phyloP scores from a whole-genome alignment of 805 yeast genomes.

The Cyberlindnera bimundalis region DNA sequence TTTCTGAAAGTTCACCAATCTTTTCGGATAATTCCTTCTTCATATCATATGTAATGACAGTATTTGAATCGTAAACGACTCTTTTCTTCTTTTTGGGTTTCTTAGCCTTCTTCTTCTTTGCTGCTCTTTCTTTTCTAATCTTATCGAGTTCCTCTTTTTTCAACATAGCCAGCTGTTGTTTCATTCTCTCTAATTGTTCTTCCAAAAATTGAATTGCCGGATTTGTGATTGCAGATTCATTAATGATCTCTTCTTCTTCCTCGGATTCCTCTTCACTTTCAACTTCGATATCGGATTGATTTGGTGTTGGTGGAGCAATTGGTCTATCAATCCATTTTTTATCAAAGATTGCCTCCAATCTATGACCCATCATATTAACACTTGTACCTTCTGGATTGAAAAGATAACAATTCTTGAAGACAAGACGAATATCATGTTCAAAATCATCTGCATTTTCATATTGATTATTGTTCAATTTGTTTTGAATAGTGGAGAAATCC shows the following conservation, averaged over 20 bases:
- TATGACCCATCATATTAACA: slow-evolving; percentile 92
- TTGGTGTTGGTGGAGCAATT: slow-evolving; percentile 44
- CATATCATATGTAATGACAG: slow-evolving; percentile 85
- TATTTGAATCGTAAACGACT: slow-evolving; percentile 22
- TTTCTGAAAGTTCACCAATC: slow-evolving; percentile 72
- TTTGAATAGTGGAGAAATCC: slow-evolving; percentile 86
- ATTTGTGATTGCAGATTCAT: slow-evolving; percentile 65
- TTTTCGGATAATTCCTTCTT: slow-evolving; percentile 88
- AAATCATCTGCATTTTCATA: slow-evolving; percentile 88
- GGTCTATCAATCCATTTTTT: slow-evolving; percentile 89
- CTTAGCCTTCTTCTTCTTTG: slow-evolving; percentile 41
- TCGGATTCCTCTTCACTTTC: slow-evolving; percentile 33
- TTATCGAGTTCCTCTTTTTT: slow-evolving; percentile 73
- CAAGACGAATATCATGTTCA: slow-evolving; percentile 75
- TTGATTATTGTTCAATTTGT: slow-evolving; percentile 78
- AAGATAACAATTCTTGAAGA: slow-evolving; percentile 83
- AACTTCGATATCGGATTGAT: slow-evolving; percentile 25
- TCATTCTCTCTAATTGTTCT: slow-evolving; percentile 82
- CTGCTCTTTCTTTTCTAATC: slow-evolving; percentile 55
- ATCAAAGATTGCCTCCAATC: slow-evolving; percentile 81
- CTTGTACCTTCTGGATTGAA: slow-evolving; percentile 98
- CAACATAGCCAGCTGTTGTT: slow-evolving; percentile 76
- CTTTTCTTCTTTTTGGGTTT: slow-evolving; percentile 32
- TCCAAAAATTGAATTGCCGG: slow-evolving; percentile 90
- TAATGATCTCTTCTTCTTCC: slow-evolving; percentile 51